Percentiles rank a stretch among this genome's conserved stretches.
Conservation (phyloP, 1,284 basidiomycete species). For the Cryptococcus floricola region DNA sequence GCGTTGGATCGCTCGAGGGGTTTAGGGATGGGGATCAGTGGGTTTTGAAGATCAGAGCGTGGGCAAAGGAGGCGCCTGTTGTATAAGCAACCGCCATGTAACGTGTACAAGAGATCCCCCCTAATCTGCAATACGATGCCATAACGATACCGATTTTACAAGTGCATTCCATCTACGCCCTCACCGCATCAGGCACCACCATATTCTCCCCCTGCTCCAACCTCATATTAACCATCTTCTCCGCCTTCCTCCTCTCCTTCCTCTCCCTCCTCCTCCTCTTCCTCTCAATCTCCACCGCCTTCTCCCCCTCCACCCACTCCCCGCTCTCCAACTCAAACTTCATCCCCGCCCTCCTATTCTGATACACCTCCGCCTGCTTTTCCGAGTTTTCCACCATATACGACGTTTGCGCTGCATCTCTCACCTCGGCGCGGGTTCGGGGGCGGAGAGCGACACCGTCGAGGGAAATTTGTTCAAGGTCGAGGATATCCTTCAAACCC, state of each 20-base stretch:
- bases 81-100: no score
- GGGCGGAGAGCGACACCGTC: conserved; percentile 35
- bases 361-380: conserved; percentile 16
- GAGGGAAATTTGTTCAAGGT: conserved; percentile 25
- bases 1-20: no score
- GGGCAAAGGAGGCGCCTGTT: no score
- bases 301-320: conserved; percentile 23
- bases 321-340: conserved; percentile 15
- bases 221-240: conserved; percentile 22
- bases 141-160: no score
- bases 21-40: no score
- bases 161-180: no score
- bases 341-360: conserved; percentile 17
- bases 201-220: conserved; percentile 27
- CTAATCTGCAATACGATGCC: no score
- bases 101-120: no score
- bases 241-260: conserved; percentile 16
- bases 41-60: no score
- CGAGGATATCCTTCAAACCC: conserved; percentile 28
- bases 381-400: conserved; percentile 27
- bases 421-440: conserved; percentile 42
- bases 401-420: conserved; percentile 33
- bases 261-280: conserved; percentile 18
- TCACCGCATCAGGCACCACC: conserved; percentile 23
- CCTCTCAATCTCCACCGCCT: conserved; percentile 17